Percentiles rank a stretch among this genome's conserved stretches.
Evolutionary conservation across 1,284 basidiomycete genomes (phyloP).

Genomic region (Fomitiporia mediterranea): DNA sequence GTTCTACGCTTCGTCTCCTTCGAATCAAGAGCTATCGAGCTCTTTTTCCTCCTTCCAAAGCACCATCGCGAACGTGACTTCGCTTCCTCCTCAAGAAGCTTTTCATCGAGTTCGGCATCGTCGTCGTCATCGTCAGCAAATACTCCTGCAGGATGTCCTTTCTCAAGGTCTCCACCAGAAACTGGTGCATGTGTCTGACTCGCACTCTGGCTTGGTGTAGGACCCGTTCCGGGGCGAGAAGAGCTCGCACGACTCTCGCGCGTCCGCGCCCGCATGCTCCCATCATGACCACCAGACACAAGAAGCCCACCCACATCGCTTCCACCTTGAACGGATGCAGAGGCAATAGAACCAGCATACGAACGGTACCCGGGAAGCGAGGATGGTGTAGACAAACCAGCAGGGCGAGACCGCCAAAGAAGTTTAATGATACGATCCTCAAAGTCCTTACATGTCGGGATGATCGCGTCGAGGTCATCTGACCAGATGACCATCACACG

Average conservation of each 20-base stretch:
- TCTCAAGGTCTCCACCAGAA: constrained; percentile 11
- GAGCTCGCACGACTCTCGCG: constrained; percentile 1
- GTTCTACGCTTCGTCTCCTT: constrained; percentile 10
- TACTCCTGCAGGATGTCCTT: constrained; percentile 6
- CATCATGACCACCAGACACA: neutral
- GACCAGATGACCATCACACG: constrained; percentile 75
- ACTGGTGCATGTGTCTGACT: neutral
- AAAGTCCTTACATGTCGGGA: constrained; percentile 67
- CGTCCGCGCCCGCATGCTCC: constrained; percentile 3
- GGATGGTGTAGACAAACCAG: constrained; percentile 19
- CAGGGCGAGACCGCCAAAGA: constrained; percentile 53
- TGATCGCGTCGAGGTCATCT: constrained; percentile 66
- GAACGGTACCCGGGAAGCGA: neutral
- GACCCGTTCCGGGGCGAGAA: neutral
- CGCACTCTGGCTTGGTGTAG: neutral
- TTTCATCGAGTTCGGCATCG: constrained; percentile 16
- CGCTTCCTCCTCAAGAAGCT: constrained; percentile 4
- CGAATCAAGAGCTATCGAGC: neutral
- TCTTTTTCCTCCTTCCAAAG: constrained; percentile 1
- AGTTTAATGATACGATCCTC: constrained; percentile 78
- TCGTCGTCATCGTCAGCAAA: constrained; percentile 11
- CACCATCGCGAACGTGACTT: constrained; percentile 2
- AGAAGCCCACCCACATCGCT: constrained; percentile 6
- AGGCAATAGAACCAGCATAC: constrained; percentile 3
- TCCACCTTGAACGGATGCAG: neutral